Evolutionary conservation across 2,329 filamentous ascomycete genomes (phyloP), one percentile per base, ranked within the genome.

Genomic region (Chrysoporthe puriensis): DNA sequence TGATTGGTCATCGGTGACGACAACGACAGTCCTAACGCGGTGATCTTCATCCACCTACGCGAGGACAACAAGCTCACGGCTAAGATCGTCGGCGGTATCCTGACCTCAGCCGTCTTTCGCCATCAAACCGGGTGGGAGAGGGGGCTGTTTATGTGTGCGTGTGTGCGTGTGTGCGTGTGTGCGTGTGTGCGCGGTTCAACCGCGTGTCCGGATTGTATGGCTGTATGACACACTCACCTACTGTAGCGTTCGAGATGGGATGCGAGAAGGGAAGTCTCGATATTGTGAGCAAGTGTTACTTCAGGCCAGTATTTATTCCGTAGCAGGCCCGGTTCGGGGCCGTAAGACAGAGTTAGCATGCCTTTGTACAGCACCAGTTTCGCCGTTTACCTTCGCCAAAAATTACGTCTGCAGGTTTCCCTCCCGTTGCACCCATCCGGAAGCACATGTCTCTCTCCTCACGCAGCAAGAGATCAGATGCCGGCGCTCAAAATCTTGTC

Each of bases 401-500:
- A 1, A 13, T 21, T 21, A 34, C 16, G 13, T 21, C 13, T 26
- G 5, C 26, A 34, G 21, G 16, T 32, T 4, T 54, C 13, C 3
- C 26, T 34, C 14, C 44, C 36, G 40, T 21, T 8, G 8, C 11
- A 9, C 7, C n/a, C 57, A 21, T 44, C 7, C 16, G 3, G 13
- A 44, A 26, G 14, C 2, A 4, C n/a, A 32, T 3, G 32, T 2
- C 18, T 4, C 13, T 34, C 14, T 7, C 13, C 14, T n/a, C 36
- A 32, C 34, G 7, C 46, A 46, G 52, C 36, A 43, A 16, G 13
- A 9, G n/a, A 0, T 64, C 44, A 67, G 21, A 67, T 36, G 0
- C 62, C 68, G 13, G 67, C 59, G 50, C 61, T 68, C 36, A 75
- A 26, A 43, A 82, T 80, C 63, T 70, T 71, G 16, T 77, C 75